Conservation (phyloP, 2,329 filamentous ascomycete genomes). For the Penicillium griseofulvum region DNA sequence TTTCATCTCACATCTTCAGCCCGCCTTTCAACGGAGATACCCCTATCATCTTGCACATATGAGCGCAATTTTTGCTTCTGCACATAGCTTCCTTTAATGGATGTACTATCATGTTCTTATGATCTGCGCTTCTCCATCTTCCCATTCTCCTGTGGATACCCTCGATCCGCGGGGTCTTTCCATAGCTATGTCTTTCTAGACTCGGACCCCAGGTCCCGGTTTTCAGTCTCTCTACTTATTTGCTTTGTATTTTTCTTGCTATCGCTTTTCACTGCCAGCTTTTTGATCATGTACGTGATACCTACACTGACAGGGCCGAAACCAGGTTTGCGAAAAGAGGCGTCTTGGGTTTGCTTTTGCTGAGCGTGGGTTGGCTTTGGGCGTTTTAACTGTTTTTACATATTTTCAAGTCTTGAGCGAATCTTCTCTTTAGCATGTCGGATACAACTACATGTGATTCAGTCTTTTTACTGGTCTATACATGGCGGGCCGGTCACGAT, state of each 20-base stretch:
- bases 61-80: slow-evolving; percentile 21
- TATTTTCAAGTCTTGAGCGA: slow-evolving; percentile 3
- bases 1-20: slow-evolving; percentile 11
- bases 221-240: not conserved
- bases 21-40: slow-evolving; percentile 20
- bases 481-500: not conserved
- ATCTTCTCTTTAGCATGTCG: not conserved
- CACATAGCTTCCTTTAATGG: slow-evolving; percentile 29
- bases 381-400: not conserved
- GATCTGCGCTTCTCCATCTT: slow-evolving; percentile 12
- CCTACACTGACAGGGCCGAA: slow-evolving; percentile 1
- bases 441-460: not conserved
- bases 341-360: slow-evolving; percentile 8
- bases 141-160: slow-evolving; percentile 11
- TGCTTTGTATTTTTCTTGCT: not conserved
- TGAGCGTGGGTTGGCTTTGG: slow-evolving; percentile 5
- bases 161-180: not conserved
- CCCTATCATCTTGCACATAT: slow-evolving; percentile 21
- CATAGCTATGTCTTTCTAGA: slow-evolving; percentile 22
- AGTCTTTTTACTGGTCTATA: not conserved
- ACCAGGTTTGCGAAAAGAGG: slow-evolving; percentile 14
- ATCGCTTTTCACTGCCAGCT: slow-evolving; percentile 7
- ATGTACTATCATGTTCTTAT: slow-evolving; percentile 33
- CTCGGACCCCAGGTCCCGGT: slow-evolving; percentile 7
- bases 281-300: slow-evolving; percentile 18